These are phyloP conservation scores for Thuidium tamariscinum DNA, from an alignment of 225 moss, liverwort and hornwort species.

Conservation along the genomic window DNA sequence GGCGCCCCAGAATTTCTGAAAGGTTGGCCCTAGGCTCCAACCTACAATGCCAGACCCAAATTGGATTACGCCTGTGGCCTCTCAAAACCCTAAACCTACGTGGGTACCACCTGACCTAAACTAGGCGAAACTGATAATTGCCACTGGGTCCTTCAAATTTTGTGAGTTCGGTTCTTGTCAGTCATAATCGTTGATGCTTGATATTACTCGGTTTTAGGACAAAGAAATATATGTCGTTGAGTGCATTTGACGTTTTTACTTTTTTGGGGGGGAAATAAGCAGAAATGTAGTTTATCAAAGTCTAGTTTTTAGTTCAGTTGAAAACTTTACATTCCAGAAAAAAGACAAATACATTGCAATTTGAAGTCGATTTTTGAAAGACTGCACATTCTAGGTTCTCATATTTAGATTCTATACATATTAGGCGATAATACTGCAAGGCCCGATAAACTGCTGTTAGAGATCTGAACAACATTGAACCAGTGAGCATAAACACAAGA, in stretches of 20 bases:
- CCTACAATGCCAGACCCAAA: neutral
- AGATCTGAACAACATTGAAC: neutral
- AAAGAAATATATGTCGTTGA: neutral
- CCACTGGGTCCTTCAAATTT: too few relatives aligned
- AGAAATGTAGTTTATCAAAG: neutral
- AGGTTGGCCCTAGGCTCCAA: slow-evolving; percentile 52
- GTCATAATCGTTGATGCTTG: too few relatives aligned
- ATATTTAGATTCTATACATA: neutral
- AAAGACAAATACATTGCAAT: too few relatives aligned
- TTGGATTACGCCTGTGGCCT: rapidly evolving
- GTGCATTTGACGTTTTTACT: neutral
- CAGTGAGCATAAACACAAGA: neutral
- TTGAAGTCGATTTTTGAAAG: neutral
- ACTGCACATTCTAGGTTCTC: neutral
- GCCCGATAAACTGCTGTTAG: neutral
- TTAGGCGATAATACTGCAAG: neutral
- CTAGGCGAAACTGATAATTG: too few relatives aligned
- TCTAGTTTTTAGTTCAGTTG: neutral
- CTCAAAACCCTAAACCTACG: too few relatives aligned
- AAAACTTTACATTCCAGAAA: neutral
- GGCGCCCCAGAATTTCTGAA: slow-evolving; percentile 92
- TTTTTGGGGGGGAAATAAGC: neutral
- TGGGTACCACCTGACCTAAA: too few relatives aligned
- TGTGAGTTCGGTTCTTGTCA: too few relatives aligned
- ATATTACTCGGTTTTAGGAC: neutral